Base-by-base conservation (phyloP, 1,284 basidiomycete species). In the Heterobasidion occidentale region DNA sequence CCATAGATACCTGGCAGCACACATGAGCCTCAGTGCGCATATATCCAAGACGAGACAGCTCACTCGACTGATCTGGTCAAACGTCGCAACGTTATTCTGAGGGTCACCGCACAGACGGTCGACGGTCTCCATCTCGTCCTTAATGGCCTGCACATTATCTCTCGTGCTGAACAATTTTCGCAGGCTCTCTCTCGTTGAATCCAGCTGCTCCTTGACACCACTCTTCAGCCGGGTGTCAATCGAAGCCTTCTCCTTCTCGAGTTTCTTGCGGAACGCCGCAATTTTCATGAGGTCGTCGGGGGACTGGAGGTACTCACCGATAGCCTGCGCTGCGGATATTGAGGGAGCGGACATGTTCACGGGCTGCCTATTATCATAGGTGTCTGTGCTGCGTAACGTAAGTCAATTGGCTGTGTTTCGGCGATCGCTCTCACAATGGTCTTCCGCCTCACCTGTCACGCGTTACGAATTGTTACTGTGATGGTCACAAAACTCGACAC, bases 171-270 rank as follows among this genome's bases (percentile, higher is more conserved):
- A 79, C 1, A 99, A 79, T 68, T 91, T 94, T 59, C 88, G 77
- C 56, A 99, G 78, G 0, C 94, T 96, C 58, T 95, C 90, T 50
- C 94, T 77, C 9, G 94, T 98, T 0, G 92, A 85, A 66, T 95
- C 90, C 8, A 99, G 79, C 70, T 98, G 96, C 60, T 96, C 92
- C 68, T 92, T 94, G 58, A 97, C 94, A 14, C 94, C 94, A 59
- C 82, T 88, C 66, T 95, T 92, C 50, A 99, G 83, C 65, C 96
- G 84, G 5, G 91, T 87, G 66, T 97, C 93, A 60, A 99, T 91
- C n/a, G 92, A 90, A 0, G 92, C 86, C 71, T 97, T 96, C 74
- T 99, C 96, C 72, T 96, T 97, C 71, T 94, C 88, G 34, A 98
- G 80, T 69, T 97, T 97, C 77, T 95, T 96, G 59, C 93, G 85